Evolutionary conservation across 345 rosid genomes (phyloP).

Genomic region (Brassica nigra): DNA sequence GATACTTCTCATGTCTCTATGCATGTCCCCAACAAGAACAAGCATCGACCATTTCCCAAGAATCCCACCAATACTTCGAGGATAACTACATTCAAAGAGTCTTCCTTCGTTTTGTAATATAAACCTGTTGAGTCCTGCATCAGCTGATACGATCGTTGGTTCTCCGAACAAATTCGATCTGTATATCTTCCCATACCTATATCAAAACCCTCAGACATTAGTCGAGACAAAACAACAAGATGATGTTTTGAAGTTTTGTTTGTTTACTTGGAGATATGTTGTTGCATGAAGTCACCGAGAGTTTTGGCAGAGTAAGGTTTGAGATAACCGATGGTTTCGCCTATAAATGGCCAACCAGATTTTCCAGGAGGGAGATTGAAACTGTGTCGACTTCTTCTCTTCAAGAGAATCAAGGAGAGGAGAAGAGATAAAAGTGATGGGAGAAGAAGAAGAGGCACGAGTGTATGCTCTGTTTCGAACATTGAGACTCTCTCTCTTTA

Average conservation of each 20-base stretch:
- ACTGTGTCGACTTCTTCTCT: constrained; percentile 50
- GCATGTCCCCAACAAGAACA: constrained; percentile 98
- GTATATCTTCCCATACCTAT: constrained; percentile 91
- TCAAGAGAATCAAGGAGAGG: constrained; percentile 53
- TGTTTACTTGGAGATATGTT: constrained; percentile 68
- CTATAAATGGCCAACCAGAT: constrained; percentile 91
- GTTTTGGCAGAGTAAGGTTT: constrained; percentile 79
- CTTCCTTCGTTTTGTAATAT: constrained; percentile 89
- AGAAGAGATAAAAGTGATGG: constrained; percentile 68
- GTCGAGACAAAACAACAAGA: neutral
- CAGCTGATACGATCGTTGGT: constrained; percentile 89
- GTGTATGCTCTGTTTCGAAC: constrained; percentile 59
- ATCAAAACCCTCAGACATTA: neutral
- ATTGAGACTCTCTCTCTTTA: constrained; percentile 48
- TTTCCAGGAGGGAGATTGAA: constrained; percentile 91
- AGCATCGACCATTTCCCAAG: constrained; percentile 99
- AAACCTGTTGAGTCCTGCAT: constrained; percentile 78
- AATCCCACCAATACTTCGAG: constrained; percentile 94
- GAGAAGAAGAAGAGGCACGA: constrained; percentile 57
- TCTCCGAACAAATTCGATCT: constrained; percentile 88
- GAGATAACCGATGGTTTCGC: constrained; percentile 88
- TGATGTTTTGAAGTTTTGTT: neutral
- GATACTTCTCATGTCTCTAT: constrained; percentile 88
- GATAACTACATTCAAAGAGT: constrained; percentile 91
- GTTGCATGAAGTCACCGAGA: constrained; percentile 84